These are phyloP conservation scores for Penicillium verhagenii DNA, from an alignment of 495 filamentous ascomycete species.

Conservation along the genomic window DNA sequence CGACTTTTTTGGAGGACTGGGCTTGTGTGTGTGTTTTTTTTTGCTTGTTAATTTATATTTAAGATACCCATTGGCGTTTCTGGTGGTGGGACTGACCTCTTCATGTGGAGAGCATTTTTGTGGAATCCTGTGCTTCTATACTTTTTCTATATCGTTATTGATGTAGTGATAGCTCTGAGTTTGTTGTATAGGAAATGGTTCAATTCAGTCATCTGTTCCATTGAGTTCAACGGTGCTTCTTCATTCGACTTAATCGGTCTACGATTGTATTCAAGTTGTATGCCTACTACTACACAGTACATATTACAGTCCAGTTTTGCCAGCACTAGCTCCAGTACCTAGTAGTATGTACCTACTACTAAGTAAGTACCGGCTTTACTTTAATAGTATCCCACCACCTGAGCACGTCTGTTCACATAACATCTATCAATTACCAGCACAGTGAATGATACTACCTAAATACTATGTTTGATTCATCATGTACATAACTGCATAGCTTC, in stretches of 20 bases:
- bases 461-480: slow-evolving; percentile 10
- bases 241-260: too few species aligned
- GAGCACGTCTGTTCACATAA: not conserved
- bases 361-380: not conserved
- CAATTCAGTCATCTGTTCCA: not conserved
- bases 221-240: not conserved
- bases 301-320: too few species aligned
- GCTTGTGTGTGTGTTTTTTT: slow-evolving; percentile 12
- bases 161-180: not conserved
- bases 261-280: too few species aligned
- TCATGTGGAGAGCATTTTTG: not conserved
- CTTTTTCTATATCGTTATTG: not conserved
- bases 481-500: slow-evolving; percentile 10
- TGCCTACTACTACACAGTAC: too few species aligned
- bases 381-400: too few species aligned
- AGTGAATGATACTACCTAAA: not conserved
- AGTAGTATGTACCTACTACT: not conserved
- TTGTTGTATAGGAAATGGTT: not conserved
- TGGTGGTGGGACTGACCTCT: not conserved
- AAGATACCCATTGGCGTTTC: slow-evolving; percentile 34
- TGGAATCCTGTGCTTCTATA: not conserved
- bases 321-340: too few species aligned
- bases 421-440: not conserved
- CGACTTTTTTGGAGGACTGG: not conserved
- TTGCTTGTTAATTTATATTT: too few species aligned